A percentile compares a stretch with the other conserved stretches of the same genome.
These are phyloP conservation scores for Volvox reticuliferus DNA, from an alignment of 139 green algal species.

Conservation along the genomic window DNA sequence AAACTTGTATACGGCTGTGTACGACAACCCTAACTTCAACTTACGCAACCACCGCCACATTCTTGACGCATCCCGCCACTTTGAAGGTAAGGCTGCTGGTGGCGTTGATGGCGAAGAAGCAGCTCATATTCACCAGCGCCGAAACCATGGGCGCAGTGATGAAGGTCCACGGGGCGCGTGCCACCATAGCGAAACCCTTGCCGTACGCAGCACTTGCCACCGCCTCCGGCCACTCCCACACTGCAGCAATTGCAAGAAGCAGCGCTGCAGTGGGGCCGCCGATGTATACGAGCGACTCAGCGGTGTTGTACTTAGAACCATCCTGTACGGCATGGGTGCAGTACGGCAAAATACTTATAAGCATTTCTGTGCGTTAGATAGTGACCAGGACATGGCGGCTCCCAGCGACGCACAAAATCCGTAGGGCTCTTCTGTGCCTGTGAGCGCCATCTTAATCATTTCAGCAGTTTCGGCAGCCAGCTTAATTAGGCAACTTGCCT, in stretches of 20 bases:
- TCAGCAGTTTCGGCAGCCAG: too few relatives aligned
- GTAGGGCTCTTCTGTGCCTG: not conserved
- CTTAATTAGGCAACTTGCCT: too few relatives aligned
- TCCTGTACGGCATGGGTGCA: not conserved
- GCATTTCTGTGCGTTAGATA: not conserved
- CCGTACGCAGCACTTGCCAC: not conserved
- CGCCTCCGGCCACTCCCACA: constrained; percentile 50
- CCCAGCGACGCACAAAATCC: not conserved
- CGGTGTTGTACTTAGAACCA: constrained; percentile 53
- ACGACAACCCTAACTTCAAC: too few relatives aligned
- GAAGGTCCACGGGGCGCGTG: constrained; percentile 41
- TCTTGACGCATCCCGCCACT: constrained; percentile 77
- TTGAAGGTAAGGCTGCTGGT: constrained; percentile 86
- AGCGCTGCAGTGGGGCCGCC: constrained; percentile 59
- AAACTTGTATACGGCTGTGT: too few relatives aligned
- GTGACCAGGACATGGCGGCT: not conserved
- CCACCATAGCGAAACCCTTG: constrained; percentile 40
- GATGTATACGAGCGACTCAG: constrained; percentile 75
- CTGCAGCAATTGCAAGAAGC: constrained; percentile 57
- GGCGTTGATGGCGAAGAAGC: constrained; percentile 72
- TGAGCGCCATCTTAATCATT: not conserved
- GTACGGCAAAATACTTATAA: not conserved
- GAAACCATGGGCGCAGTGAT: constrained; percentile 41
- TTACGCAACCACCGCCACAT: constrained; percentile 73
- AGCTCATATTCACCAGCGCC: constrained; percentile 73